Evolutionary conservation across 169 alveolate species (phyloP).

Genomic region (Eimeria acervulina): DNA sequence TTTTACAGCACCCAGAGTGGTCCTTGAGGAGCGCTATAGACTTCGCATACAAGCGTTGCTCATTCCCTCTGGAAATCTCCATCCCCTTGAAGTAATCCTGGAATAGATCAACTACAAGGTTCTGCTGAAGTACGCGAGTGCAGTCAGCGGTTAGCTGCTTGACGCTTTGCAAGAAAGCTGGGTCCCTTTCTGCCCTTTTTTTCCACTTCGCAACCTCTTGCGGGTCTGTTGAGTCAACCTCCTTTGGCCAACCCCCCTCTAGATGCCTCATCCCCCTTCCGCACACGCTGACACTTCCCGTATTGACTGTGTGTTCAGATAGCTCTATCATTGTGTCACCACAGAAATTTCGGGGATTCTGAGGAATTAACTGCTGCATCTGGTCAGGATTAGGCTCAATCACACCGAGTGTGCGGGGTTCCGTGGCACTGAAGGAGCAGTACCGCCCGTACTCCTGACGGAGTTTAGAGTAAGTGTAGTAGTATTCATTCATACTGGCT

Average conservation of each 20-base stretch:
- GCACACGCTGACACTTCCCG: slow-evolving; percentile 92
- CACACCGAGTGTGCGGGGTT: slow-evolving; percentile 81
- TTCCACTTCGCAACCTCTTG: slow-evolving; percentile 93
- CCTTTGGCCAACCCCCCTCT: slow-evolving; percentile 97
- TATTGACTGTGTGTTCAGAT: slow-evolving; percentile 93
- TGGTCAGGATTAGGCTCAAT: slow-evolving; percentile 81
- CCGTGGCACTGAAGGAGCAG: slow-evolving; percentile 81
- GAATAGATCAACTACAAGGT: slow-evolving; percentile 94
- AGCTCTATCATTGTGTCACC: slow-evolving; percentile 92
- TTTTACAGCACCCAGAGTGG: slow-evolving; percentile 89
- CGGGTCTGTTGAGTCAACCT: slow-evolving; percentile 93
- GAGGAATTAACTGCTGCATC: slow-evolving; percentile 74
- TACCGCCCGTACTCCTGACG: slow-evolving; percentile 87
- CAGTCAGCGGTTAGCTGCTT: slow-evolving; percentile 90
- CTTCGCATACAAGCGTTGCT: slow-evolving; percentile 54
- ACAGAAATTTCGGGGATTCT: slow-evolving; percentile 90
- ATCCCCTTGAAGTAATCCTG: slow-evolving; percentile 94
- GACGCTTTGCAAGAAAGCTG: slow-evolving; percentile 90
- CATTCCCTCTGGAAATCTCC: slow-evolving; percentile 60
- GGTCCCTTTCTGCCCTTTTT: slow-evolving; percentile 93
- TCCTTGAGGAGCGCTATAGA: slow-evolving; percentile 82
- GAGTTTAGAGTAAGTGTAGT: slow-evolving; percentile 85
- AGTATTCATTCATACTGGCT: slow-evolving; percentile 84
- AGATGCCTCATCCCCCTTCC: slow-evolving; percentile 93
- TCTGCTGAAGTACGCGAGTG: slow-evolving; percentile 91